Conservation (phyloP, 2,329 filamentous ascomycete genomes). For the Apiospora kogelbergensis region DNA sequence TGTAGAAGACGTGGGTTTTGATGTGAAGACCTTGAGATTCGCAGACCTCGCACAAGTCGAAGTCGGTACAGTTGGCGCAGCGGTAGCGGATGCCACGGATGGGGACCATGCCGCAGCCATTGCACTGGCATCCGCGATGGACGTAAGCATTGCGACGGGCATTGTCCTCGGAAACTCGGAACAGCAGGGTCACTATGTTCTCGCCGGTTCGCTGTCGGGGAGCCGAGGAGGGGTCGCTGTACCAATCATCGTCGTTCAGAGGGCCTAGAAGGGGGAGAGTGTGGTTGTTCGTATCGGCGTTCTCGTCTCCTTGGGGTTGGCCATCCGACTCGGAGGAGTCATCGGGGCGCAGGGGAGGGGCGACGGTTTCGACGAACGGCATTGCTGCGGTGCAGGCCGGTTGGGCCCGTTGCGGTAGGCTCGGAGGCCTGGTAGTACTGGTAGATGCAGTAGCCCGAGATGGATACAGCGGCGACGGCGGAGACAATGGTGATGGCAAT, state of each 20-base stretch:
- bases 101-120: slow-evolving; percentile 81
- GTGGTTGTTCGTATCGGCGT: slow-evolving; percentile 34
- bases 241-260: slow-evolving; percentile 48
- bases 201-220: slow-evolving; percentile 61
- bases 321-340: slow-evolving; percentile 41
- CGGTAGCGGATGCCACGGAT: slow-evolving; percentile 92
- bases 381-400: slow-evolving; percentile 63
- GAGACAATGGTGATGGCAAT: slow-evolving; percentile 57
- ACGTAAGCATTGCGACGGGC: slow-evolving; percentile 85
- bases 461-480: slow-evolving; percentile 54
- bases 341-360: slow-evolving; percentile 33
- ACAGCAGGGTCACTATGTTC: slow-evolving; percentile 81
- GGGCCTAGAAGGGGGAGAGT: slow-evolving; percentile 24
- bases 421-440: slow-evolving; percentile 24
- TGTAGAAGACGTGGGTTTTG: slow-evolving; percentile 96
- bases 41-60: slow-evolving; percentile 92
- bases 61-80: slow-evolving; percentile 94
- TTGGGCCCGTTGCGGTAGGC: slow-evolving; percentile 23
- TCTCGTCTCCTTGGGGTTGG: slow-evolving; percentile 40
- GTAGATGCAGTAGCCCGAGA: slow-evolving; percentile 49
- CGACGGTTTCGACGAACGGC: slow-evolving; percentile 57
- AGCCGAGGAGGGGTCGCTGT: slow-evolving; percentile 43
- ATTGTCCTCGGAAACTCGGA: slow-evolving; percentile 92
- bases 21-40: slow-evolving; percentile 76
- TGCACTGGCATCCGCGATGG: slow-evolving; percentile 89